phyloP scores from a whole-genome alignment of 148 eudicot genomes.

The Linanthus parryae region DNA sequence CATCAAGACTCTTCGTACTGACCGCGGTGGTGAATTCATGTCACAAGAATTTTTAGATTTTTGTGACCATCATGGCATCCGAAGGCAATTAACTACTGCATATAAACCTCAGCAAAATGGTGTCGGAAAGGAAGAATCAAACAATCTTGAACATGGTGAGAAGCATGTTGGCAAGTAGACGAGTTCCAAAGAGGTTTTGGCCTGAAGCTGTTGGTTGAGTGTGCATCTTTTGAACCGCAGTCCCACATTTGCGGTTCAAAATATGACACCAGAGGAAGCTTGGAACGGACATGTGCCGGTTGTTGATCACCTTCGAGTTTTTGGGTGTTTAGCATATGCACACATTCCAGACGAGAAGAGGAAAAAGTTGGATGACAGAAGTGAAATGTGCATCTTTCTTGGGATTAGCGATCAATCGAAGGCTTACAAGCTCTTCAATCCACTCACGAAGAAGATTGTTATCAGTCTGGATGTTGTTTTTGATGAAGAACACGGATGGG shows the following conservation, averaged over 20 bases:
- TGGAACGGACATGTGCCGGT: background rate
- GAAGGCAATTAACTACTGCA: background rate
- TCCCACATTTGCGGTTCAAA: background rate
- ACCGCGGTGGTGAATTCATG: background rate
- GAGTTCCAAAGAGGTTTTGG: background rate
- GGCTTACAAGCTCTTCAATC: too few relatives aligned
- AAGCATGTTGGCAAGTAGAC: background rate
- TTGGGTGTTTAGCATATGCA: background rate
- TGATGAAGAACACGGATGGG: too few relatives aligned
- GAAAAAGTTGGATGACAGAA: background rate
- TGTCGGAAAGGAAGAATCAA: background rate
- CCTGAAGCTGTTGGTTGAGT: background rate
- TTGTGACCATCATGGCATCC: background rate
- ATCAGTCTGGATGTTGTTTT: too few relatives aligned
- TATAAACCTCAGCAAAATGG: background rate
- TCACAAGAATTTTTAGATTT: background rate
- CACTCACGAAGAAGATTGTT: too few relatives aligned
- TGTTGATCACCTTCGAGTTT: background rate
- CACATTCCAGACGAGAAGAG: background rate
- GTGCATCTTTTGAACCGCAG: background rate
- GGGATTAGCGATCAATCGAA: background rate
- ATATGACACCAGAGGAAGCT: background rate
- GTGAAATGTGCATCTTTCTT: background rate
- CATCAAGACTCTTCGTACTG: background rate
- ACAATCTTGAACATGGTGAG: background rate